Evolutionary conservation across 805 yeast species (phyloP), one percentile per base, ranked within the genome.

Genomic region (Cyberlindnera veronae): DNA sequence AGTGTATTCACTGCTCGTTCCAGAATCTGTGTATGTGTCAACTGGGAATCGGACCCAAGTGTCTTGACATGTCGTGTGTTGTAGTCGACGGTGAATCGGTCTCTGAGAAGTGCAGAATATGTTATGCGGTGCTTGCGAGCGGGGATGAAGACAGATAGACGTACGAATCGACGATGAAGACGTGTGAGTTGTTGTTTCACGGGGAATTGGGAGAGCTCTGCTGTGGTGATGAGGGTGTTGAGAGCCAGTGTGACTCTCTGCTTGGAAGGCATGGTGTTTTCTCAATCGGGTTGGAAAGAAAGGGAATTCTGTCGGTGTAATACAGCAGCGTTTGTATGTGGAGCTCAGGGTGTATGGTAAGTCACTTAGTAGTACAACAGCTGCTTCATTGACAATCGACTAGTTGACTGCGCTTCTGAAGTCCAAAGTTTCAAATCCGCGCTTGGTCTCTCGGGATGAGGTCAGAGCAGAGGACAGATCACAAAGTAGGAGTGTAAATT

Each of bases 1-100:
- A 46, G 29, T 4, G 50, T 46, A 13, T 46, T 41, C 4, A 41
- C 9, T 4, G 42, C 23, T 14, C 50, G 27, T 13, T 38, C 21
- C 5, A 42, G 9, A 7, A 37, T 19, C 9, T 27, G 30, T 5
- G 33, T 26, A 2, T 21, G 23, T 2, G 37, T 17, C 8, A 42
- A 5, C 12, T 28, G 17, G 5, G 34, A 30, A 15, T 34, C 18
- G 1, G 14, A 3, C 3, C 29, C 34, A 4, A 38, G 8, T 13
- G 38, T 34, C 14, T 21, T 16, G 6, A n/a, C 17, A 12, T 34
- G 22, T 14, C 45, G 20, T 13, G 5, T 6, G 29, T 34, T 42
- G 38, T 29, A 42, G 16, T 42, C 38, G 3, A 28, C 9, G 1
- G 28, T 42, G 35, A 42, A 42, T 10, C 46, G 24, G 7, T 32